phyloP scores from a whole-genome alignment of 2,329 filamentous ascomycete genomes.

The Ophiocordyceps camponoti-saundersi region DNA sequence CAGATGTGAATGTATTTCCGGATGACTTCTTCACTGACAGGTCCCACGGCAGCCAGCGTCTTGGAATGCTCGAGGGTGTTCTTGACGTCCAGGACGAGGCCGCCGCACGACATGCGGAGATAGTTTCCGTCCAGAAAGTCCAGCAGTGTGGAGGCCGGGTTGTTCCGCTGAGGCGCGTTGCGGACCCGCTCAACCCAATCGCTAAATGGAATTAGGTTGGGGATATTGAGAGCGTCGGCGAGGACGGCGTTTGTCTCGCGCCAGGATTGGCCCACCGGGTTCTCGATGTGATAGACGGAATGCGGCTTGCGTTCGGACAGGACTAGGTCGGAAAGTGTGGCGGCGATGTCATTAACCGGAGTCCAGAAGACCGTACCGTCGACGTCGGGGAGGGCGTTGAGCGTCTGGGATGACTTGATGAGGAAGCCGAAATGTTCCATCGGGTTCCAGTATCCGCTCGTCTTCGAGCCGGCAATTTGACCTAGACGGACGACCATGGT shows the following conservation, averaged over 20 bases:
- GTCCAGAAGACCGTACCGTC: conserved; percentile 24
- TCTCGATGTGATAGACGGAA: conserved; percentile 9
- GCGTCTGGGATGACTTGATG: conserved; percentile 29
- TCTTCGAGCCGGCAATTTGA: conserved; percentile 33
- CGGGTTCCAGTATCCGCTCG: conserved; percentile 35
- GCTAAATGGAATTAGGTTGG: conserved; percentile 2
- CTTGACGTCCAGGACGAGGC: conserved; percentile 2
- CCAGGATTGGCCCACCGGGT: conserved; percentile 7
- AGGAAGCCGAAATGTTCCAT: conserved; percentile 32
- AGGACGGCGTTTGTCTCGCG: conserved; percentile 3
- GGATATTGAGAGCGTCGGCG: conserved; percentile 2
- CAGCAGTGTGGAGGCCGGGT: conserved; percentile 2
- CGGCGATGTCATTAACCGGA: conserved; percentile 20
- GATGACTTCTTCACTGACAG: conserved; percentile 1
- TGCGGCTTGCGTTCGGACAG: neutral
- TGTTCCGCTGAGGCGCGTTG: neutral
- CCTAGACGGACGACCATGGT: conserved; percentile 27
- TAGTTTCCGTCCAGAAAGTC: conserved; percentile 5
- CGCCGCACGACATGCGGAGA: conserved; percentile 5
- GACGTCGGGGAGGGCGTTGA: conserved; percentile 23
- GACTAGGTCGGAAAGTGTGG: conserved; percentile 4
- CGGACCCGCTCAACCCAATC: conserved; percentile 3
- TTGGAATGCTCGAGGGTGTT: conserved; percentile 4
- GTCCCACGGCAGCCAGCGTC: conserved; percentile 1
- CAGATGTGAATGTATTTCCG: conserved; percentile 1